These are phyloP conservation scores for Spergularia azorica DNA, from an alignment of 179 eudicot species.

Conservation along the genomic window DNA sequence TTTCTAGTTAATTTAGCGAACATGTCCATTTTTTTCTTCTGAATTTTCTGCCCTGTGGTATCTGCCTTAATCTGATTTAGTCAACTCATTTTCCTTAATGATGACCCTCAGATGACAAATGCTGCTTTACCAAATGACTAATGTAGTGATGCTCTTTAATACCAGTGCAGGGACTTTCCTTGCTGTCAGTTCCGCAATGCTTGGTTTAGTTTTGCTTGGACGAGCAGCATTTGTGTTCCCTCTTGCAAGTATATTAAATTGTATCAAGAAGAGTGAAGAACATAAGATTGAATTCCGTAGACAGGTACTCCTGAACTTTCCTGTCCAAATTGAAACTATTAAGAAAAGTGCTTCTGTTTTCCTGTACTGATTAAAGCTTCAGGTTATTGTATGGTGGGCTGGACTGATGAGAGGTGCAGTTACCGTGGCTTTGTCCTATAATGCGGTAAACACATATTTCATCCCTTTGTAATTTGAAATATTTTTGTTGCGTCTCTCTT, in stretches of 20 bases:
- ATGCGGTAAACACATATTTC: conserved; percentile 46
- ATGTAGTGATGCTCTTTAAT: conserved; percentile 25
- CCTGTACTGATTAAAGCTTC: conserved; percentile 27
- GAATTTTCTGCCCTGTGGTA: too few relatives aligned
- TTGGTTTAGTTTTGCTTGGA: conserved; percentile 62
- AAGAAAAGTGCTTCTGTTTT: neutral
- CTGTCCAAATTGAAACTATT: neutral
- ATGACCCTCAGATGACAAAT: too few relatives aligned
- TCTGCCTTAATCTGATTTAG: too few relatives aligned
- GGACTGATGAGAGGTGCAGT: conserved; percentile 90
- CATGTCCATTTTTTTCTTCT: too few relatives aligned
- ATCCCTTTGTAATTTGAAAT: neutral
- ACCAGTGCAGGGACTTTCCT: conserved; percentile 69
- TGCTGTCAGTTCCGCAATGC: conserved; percentile 59
- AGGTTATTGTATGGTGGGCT: conserved; percentile 92
- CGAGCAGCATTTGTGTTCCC: conserved; percentile 83
- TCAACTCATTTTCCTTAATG: too few relatives aligned
- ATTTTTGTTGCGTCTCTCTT: neutral
- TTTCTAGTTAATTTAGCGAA: neutral
- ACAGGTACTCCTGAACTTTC: conserved; percentile 48
- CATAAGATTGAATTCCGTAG: conserved; percentile 49
- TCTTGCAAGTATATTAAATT: conserved; percentile 49
- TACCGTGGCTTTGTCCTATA: conserved; percentile 75
- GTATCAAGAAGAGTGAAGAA: conserved; percentile 36
- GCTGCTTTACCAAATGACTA: conserved; percentile 19